Conservation (phyloP, 805 yeast species). For the Saccharomycopsis fibuligera region DNA sequence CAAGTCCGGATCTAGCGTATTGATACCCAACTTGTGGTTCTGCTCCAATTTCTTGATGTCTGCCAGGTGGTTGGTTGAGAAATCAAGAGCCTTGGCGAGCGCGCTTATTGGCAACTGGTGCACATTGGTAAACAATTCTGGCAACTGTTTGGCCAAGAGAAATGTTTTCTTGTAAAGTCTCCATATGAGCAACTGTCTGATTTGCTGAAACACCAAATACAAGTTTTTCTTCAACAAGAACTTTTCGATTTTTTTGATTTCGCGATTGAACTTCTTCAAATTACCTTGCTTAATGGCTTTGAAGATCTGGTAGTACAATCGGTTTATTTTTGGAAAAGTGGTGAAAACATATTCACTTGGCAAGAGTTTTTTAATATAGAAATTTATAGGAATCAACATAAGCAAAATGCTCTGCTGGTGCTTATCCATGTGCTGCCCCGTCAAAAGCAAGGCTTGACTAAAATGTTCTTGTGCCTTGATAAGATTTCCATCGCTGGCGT, state of each 20-base stretch:
- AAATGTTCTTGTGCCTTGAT: conserved; percentile 45
- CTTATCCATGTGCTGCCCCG: background rate
- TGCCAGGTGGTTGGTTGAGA: conserved; percentile 26
- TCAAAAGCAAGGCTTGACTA: conserved; percentile 36
- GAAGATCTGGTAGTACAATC: conserved; percentile 43
- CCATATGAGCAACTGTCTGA: conserved; percentile 45
- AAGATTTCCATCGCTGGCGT: conserved; percentile 60
- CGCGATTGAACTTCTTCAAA: conserved; percentile 41
- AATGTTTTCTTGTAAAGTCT: conserved; percentile 40
- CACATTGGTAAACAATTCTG: conserved; percentile 6
- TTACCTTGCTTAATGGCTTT: conserved; percentile 49
- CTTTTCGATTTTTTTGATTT: conserved; percentile 38
- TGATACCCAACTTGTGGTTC: conserved; percentile 10
- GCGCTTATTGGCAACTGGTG: conserved; percentile 29
- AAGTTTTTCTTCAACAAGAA: conserved; percentile 52
- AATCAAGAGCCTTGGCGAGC: conserved; percentile 39
- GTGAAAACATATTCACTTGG: conserved; percentile 35
- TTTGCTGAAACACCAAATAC: conserved; percentile 50
- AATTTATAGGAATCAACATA: conserved; percentile 57
- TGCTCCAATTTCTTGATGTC: conserved; percentile 1
- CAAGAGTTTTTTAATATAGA: conserved; percentile 40
- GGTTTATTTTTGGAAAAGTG: conserved; percentile 35
- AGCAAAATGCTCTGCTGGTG: conserved; percentile 38
- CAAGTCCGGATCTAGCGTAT: conserved; percentile 37
- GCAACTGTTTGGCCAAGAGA: conserved; percentile 21